Conservation (phyloP, 805 yeast genomes). For the Candida ipomoeae region DNA sequence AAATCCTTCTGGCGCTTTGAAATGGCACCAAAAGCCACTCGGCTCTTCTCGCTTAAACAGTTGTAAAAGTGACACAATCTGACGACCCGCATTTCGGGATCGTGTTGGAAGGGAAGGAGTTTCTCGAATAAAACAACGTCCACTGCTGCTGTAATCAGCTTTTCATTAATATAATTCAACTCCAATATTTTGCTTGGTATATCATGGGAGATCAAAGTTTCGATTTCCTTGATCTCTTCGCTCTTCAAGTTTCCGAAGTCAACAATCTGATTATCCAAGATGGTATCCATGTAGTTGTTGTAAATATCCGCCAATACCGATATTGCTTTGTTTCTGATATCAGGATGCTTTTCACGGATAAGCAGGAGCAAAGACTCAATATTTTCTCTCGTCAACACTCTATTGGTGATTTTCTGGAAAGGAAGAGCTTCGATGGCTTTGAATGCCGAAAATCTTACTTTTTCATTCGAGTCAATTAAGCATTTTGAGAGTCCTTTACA, state of each 20-base stretch:
- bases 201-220: conserved; percentile 32
- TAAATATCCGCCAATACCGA: conserved; percentile 52
- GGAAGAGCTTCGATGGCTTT: conserved; percentile 46
- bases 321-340: conserved; percentile 60
- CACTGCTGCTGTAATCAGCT: conserved; percentile 57
- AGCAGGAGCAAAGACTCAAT: conserved; percentile 56
- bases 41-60: conserved; percentile 53
- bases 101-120: conserved; percentile 50
- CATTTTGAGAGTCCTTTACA: conserved; percentile 59
- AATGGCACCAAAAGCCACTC: conserved; percentile 64
- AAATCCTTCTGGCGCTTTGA: conserved; percentile 63
- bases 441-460: conserved; percentile 63
- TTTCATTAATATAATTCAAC: conserved; percentile 70
- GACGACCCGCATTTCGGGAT: conserved; percentile 44
- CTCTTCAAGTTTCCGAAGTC: conserved; percentile 29
- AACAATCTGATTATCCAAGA: conserved; percentile 15
- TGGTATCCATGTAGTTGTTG: conserved; percentile 37
- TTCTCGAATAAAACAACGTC: conserved; percentile 59
- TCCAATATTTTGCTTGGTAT: conserved; percentile 67
- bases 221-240: conserved; percentile 23
- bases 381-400: conserved; percentile 44
- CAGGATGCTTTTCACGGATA: conserved; percentile 64
- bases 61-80: conserved; percentile 49
- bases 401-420: conserved; percentile 42
- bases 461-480: conserved; percentile 69